Conservation (phyloP, 2,329 filamentous ascomycete genomes). For the Pseudogymnoascus sp. region DNA sequence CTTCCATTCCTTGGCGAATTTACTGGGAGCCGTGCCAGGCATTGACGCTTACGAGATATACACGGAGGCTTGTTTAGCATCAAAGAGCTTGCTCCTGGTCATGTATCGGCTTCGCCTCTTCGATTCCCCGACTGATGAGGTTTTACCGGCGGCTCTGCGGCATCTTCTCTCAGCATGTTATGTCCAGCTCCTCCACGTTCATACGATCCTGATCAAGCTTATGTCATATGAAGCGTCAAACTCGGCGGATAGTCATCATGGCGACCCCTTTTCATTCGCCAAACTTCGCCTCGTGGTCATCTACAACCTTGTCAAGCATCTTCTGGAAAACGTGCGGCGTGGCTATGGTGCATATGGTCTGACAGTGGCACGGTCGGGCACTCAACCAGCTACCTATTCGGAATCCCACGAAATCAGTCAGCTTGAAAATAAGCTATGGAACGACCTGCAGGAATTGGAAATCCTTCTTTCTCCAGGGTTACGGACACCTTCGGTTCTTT, state of each 20-base stretch:
- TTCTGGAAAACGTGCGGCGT: constrained; percentile 8
- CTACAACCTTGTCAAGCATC: constrained; percentile 12
- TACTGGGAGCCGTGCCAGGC: constrained; percentile 3
- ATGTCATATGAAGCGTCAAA: constrained; percentile 12
- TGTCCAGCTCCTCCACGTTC: constrained; percentile 11
- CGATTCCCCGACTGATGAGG: constrained; percentile 10
- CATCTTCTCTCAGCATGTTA: constrained; percentile 11
- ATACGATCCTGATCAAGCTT: constrained; percentile 9
- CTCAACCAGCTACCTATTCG: neutral
- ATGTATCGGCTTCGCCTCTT: constrained; percentile 11
- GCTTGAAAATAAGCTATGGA: constrained; percentile 12
- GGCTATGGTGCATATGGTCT: constrained; percentile 11
- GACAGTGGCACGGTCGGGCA: constrained; percentile 3
- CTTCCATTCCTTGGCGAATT: constrained; percentile 12
- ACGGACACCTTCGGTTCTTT: constrained; percentile 9
- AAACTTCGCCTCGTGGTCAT: constrained; percentile 10
- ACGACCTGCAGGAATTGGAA: constrained; percentile 11
- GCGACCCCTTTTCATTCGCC: constrained; percentile 10
- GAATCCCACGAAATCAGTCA: constrained; percentile 11
- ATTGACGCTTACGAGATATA: constrained; percentile 12
- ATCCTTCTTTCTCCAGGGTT: constrained; percentile 11
- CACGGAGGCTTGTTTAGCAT: constrained; percentile 10
- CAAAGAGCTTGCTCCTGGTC: constrained; percentile 12
- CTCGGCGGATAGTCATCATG: constrained; percentile 9
- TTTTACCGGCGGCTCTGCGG: constrained; percentile 10